Base-by-base conservation (phyloP, 305 asterid genomes). In the Andrographis paniculata region DNA sequence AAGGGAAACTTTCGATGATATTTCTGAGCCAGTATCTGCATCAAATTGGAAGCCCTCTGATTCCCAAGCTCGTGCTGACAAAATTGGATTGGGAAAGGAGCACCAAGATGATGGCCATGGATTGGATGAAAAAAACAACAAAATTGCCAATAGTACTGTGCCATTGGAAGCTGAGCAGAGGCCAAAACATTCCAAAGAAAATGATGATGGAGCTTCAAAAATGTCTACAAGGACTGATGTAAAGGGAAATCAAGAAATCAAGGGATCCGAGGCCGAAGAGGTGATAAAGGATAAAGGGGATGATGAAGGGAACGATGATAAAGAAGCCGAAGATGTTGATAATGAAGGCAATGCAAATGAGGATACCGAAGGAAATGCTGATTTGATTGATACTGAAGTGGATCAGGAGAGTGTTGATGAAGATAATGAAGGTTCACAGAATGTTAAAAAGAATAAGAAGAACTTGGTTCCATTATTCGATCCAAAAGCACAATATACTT, bases 1-100 rank as follows among this genome's bases (percentile, higher is more conserved):
- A 50, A 76, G 98, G 61, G 82, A 80, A 40, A 86, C 82, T 48
- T 91, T 86, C 48, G 98, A 89, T 66, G 93, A 76, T 54, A 68
- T 89, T 62, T 71, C 84, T 37, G 88, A 70, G 65, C 93, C 95
- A 10, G 61, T 72, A 5, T 70, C 87, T 52, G 73, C 71, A 42
- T 57, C 68, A 5, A 70, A 57, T 50, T 66, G 69, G 47, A 79
- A 60, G 68, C 45, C 36, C 13, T 51, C 53, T 36, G 53, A 35
- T 48, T 60, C 60, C 43, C 69, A 52, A 53, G 15, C 16, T 50
- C 71, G 42, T 54, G 45, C 68, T 35, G 62, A 61, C n/a, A 70
- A 70, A 31, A 50, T 57, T 53, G 83, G 69, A 42, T 58, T 68
- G 22, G 55, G 60, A 64, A 65, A 54, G 31, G 69, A 53, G 46